Conservation (phyloP, 805 yeast genomes). For the Cephaloascus fragrans region DNA sequence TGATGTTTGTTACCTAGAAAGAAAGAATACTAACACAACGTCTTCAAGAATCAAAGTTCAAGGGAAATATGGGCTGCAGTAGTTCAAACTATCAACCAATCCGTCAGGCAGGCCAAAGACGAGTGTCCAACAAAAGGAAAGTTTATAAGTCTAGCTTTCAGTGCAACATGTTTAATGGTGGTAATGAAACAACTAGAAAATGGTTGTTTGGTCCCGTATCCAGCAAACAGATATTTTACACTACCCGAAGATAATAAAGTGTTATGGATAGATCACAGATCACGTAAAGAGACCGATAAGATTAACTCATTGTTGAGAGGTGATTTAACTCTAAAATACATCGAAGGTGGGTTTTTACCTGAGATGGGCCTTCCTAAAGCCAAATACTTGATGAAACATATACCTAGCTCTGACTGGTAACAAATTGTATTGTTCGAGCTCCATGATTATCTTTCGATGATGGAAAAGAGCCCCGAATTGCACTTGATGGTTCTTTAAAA, state of each 20-base stretch:
- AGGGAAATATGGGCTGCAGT: slow-evolving; percentile 24
- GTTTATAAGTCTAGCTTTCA: slow-evolving; percentile 23
- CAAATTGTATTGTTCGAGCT: slow-evolving; percentile 36
- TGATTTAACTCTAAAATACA: slow-evolving; percentile 9
- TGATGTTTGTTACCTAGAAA: too few relatives aligned
- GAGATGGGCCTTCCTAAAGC: slow-evolving; percentile 53
- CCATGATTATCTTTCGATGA: slow-evolving; percentile 31
- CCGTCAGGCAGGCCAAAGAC: slow-evolving; percentile 1
- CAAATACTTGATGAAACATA: slow-evolving; percentile 21
- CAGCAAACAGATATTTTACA: slow-evolving; percentile 16
- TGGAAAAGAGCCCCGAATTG: slow-evolving; percentile 17
- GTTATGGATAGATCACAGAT: slow-evolving; percentile 52
- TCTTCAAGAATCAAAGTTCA: slow-evolving; percentile 28
- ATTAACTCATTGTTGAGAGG: slow-evolving; percentile 16
- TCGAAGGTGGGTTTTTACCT: slow-evolving; percentile 39
- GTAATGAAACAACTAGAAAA: slow-evolving; percentile 17
- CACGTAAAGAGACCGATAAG: slow-evolving; percentile 19
- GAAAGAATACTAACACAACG: neutral
- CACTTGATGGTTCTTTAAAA: slow-evolving; percentile 47
- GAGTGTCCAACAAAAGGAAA: neutral
- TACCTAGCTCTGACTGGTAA: slow-evolving; percentile 8
- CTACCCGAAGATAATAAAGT: slow-evolving; percentile 28
- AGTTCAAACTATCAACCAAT: slow-evolving; percentile 10
- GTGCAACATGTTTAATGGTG: slow-evolving; percentile 56
- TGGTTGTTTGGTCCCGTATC: slow-evolving; percentile 15